Evolutionary conservation across 2,329 filamentous ascomycete genomes (phyloP), one percentile per base, ranked within the genome.

Genomic region (Pseudogymnoascus sp.): DNA sequence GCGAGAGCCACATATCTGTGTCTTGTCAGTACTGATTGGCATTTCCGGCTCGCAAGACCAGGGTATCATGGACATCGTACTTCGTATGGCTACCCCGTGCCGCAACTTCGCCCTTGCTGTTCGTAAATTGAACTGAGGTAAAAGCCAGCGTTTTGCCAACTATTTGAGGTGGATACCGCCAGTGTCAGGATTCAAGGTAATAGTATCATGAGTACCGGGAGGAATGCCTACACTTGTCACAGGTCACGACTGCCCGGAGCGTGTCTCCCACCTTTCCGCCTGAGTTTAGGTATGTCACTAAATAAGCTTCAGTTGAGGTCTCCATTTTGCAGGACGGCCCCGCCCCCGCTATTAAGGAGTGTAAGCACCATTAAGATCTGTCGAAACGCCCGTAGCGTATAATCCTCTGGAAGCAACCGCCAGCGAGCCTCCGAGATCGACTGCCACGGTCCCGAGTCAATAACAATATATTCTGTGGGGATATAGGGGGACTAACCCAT

Each of bases 21-120:
- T 55, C 48, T 13, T 52, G 55, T 61, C 29, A 60, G 29, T 64
- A 52, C 35, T 59, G 37, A 40, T 39, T 40, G 18, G 35, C 6
- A 15, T 39, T 15, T 39, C 13, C 27, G 35, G 33, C 35, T 59
- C 35, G 33, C 58, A 63, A 31, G 21, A 29, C 39, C 27, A 59
- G 31, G 15, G 36, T n/a, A 58, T 37, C 39, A 48, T 9, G 66
- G 48, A 35, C 48, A 33, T 9, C 70, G 70, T 68, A 86, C 85
- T 87, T 87, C 12, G 85, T 87, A 69, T 87, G 85, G 65, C 84
- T 87, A 45, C 85, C 85, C 55, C 85, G 74, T 0, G 85, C 85
- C 9, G 83, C 80, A 3, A 87, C 70, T 45, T 87, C 79, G 5
- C 83, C 84, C 64, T 84, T 80, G 59, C 73, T 73, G 64, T 87